A percentile compares a stretch with the other conserved stretches of the same genome.
These are phyloP conservation scores for Omphalea diandra DNA, from an alignment of 441 rosid species.

Conservation along the genomic window DNA sequence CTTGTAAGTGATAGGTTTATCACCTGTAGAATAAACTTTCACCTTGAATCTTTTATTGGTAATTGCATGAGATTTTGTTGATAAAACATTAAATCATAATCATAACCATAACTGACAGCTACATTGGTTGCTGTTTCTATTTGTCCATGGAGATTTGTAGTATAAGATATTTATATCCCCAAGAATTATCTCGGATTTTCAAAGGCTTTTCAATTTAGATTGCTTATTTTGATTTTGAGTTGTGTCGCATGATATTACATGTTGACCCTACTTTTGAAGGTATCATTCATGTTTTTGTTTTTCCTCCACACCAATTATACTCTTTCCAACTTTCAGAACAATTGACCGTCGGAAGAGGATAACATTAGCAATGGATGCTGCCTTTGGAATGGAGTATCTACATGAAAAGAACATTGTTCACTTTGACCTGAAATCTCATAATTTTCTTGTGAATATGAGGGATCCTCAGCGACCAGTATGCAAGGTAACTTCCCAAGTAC, in stretches of 20 bases:
- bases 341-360: slow-evolving; percentile 47
- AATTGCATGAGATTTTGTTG: neutral
- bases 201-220: neutral
- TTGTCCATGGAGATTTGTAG: neutral
- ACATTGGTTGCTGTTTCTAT: neutral
- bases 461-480: slow-evolving; percentile 44
- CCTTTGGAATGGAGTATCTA: slow-evolving; percentile 48
- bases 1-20: neutral
- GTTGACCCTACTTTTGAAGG: neutral
- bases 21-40: neutral
- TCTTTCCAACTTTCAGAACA: slow-evolving; percentile 28
- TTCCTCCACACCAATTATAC: neutral
- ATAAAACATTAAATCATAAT: no score
- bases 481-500: slow-evolving; percentile 30
- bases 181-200: neutral
- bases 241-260: neutral
- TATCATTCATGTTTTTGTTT: neutral
- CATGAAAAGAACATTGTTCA: slow-evolving; percentile 46
- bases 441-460: slow-evolving; percentile 42
- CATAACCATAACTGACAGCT: no score
- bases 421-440: slow-evolving; percentile 45
- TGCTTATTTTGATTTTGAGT: neutral
- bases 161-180: neutral
- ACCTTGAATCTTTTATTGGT: neutral
- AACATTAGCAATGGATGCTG: slow-evolving; percentile 49